These are phyloP conservation scores for Geum urbanum DNA, from an alignment of 306 rosid species.

Conservation along the genomic window DNA sequence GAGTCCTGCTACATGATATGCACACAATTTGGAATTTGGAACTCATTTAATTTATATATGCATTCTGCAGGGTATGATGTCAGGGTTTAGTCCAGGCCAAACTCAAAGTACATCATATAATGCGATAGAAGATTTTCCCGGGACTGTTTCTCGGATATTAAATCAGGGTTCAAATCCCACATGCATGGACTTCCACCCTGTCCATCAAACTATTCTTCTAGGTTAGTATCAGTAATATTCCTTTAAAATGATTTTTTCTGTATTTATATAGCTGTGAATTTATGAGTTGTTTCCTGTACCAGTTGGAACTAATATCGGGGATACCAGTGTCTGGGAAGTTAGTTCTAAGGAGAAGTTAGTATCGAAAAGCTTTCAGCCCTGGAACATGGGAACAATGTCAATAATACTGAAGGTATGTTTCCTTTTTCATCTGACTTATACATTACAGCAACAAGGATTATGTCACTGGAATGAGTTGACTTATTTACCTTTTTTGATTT, in stretches of 20 bases:
- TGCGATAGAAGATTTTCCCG: constrained; percentile 69
- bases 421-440: neutral
- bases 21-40: constrained; percentile 1
- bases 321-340: constrained; percentile 89
- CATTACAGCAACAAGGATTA: neutral
- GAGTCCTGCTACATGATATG: neutral
- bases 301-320: constrained; percentile 90
- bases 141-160: constrained; percentile 54
- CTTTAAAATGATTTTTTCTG: neutral
- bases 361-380: constrained; percentile 63
- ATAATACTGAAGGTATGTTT: constrained; percentile 58
- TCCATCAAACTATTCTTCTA: constrained; percentile 77
- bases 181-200: constrained; percentile 95
- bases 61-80: constrained; percentile 57
- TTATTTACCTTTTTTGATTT: constrained; percentile 16
- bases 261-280: constrained; percentile 2
- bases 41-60: constrained; percentile 7
- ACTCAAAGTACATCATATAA: constrained; percentile 43
- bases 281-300: constrained; percentile 15
- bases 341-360: constrained; percentile 70
- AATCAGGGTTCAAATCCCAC: constrained; percentile 71
- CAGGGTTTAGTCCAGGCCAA: constrained; percentile 53
- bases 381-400: constrained; percentile 72
- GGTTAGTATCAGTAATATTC: constrained; percentile 38
- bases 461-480: constrained; percentile 1